Percentiles rank a stretch among this genome's conserved stretches.
These are phyloP conservation scores for Pinus taeda DNA, from an alignment of 75 land plant species.

Conservation along the genomic window DNA sequence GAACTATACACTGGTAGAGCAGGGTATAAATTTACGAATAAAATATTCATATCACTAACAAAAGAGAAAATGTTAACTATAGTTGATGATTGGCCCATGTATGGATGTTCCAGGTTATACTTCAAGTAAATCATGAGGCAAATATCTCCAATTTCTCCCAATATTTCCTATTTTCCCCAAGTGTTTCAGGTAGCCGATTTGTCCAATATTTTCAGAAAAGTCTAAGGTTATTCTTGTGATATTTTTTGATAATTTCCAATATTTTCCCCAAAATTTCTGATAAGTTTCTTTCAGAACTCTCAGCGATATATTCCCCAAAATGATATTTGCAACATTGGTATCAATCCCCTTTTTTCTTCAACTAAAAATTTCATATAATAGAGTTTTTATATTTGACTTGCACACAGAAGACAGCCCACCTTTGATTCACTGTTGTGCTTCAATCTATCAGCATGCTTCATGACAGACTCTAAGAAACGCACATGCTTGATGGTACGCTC, in stretches of 20 bases:
- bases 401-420: neutral
- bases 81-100: neutral
- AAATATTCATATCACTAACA: neutral
- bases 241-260: no score
- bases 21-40: neutral
- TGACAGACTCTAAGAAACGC: constrained; percentile 18
- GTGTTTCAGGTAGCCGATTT: no score
- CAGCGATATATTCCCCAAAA: no score
- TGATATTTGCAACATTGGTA: no score
- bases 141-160: no score
- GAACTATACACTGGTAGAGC: neutral
- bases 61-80: neutral
- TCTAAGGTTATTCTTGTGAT: no score
- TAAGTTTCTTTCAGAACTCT: no score
- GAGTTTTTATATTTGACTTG: neutral
- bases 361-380: neutral
- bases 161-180: no score
- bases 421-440: neutral
- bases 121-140: no score
- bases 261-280: no score
- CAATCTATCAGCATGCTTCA: constrained; percentile 18
- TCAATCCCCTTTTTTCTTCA: no score
- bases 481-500: constrained; percentile 27
- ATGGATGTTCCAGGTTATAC: neutral
- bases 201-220: no score